These are phyloP conservation scores for Aspergillus caelatus DNA, from an alignment of 2,329 filamentous ascomycete genomes.

Conservation along the genomic window DNA sequence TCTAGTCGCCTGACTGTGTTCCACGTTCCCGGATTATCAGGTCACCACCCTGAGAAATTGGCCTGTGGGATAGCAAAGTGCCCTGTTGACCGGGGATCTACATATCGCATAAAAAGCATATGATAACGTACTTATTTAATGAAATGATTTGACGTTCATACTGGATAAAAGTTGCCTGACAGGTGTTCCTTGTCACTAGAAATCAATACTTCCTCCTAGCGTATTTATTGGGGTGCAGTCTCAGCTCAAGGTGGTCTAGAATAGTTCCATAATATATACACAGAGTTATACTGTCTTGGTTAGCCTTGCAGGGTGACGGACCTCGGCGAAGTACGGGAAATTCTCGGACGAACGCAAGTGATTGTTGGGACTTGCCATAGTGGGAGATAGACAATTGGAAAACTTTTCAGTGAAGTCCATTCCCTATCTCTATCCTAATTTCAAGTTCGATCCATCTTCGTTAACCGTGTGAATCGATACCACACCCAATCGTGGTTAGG, in stretches of 20 bases:
- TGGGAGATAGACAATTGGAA: background rate
- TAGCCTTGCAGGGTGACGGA: background rate
- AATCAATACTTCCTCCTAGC: background rate
- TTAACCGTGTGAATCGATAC: background rate
- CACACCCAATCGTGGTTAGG: background rate
- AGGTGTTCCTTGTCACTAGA: background rate
- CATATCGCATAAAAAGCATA: slow-evolving; percentile 26
- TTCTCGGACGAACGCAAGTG: background rate
- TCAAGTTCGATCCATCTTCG: background rate
- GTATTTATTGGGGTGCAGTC: background rate
- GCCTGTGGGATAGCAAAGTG: slow-evolving; percentile 9
- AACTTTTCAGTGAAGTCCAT: background rate
- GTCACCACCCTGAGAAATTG: slow-evolving; percentile 9
- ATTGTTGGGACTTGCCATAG: background rate
- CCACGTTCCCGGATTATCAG: slow-evolving; percentile 14
- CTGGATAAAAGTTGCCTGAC: background rate
- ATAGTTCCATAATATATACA: background rate
- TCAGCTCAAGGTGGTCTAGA: background rate
- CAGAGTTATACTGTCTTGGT: background rate
- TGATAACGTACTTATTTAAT: slow-evolving; percentile 33
- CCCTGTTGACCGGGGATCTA: slow-evolving; percentile 15
- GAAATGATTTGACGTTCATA: slow-evolving; percentile 26
- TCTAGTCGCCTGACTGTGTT: slow-evolving; percentile 12
- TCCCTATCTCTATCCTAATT: background rate
- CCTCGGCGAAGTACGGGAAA: background rate